phyloP scores from a whole-genome alignment of 495 filamentous ascomycete species.

The Jackrogersella multiformis region DNA sequence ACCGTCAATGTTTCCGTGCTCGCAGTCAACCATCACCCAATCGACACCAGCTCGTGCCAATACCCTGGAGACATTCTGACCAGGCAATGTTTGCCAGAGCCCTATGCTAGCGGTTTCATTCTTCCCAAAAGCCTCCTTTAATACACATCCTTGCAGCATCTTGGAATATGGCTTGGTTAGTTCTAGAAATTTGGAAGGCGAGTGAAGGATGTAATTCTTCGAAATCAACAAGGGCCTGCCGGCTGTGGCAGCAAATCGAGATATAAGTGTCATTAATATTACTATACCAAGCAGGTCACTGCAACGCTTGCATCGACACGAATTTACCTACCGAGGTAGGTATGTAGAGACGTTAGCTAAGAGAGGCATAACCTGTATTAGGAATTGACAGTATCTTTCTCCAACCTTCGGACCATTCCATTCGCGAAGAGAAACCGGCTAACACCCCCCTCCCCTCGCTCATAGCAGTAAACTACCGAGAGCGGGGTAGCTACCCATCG shows the following conservation, averaged over 20 bases:
- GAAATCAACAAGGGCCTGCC: slow-evolving; percentile 9
- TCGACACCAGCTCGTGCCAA: slow-evolving; percentile 74
- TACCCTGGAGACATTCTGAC: slow-evolving; percentile 72
- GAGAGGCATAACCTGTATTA: background rate
- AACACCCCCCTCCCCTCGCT: slow-evolving; percentile 15
- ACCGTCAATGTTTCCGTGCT: slow-evolving; percentile 83
- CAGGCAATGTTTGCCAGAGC: slow-evolving; percentile 79
- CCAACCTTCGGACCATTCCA: background rate
- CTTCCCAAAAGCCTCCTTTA: slow-evolving; percentile 67
- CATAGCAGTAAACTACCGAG: slow-evolving; percentile 32
- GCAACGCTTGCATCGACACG: background rate
- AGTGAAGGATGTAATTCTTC: background rate
- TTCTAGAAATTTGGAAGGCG: background rate
- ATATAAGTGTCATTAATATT: slow-evolving; percentile 20
- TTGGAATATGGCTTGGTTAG: slow-evolving; percentile 38
- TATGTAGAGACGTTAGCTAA: background rate
- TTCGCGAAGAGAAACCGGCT: slow-evolving; percentile 17
- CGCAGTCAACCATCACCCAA: slow-evolving; percentile 79
- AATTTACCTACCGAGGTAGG: no score
- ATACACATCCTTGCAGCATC: slow-evolving; percentile 72
- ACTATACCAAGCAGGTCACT: background rate
- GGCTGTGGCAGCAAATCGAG: slow-evolving; percentile 1
- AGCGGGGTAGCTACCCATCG: slow-evolving; percentile 32
- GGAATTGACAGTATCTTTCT: slow-evolving; percentile 1
- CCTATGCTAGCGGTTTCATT: slow-evolving; percentile 69